Conservation (phyloP, 176 grass and related monocot species). For the Rhipidocladum racemiflorum region DNA sequence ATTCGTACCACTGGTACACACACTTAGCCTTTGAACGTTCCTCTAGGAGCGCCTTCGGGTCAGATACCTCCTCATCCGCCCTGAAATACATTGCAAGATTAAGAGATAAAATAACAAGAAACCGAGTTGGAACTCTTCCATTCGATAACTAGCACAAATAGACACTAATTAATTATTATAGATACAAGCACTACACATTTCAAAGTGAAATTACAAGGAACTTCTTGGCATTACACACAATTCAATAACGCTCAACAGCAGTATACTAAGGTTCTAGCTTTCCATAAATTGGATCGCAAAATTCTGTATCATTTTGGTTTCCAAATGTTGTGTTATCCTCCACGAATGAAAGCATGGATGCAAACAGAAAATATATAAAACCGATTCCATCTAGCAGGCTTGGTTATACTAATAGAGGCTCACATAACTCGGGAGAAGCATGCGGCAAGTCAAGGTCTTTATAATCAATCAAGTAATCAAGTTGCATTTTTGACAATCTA, state of each 20-base stretch:
- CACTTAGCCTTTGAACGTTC: constrained; percentile 69
- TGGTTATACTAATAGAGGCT: not conserved
- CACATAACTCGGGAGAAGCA: not conserved
- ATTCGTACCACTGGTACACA: constrained; percentile 61
- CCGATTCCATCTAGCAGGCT: not conserved
- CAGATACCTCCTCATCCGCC: constrained; percentile 73
- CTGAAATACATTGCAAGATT: constrained; percentile 38
- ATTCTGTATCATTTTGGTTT: not conserved
- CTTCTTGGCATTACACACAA: not conserved
- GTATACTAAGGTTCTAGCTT: not conserved
- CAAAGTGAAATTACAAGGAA: not conserved
- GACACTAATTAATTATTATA: not conserved
- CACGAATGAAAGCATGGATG: not conserved
- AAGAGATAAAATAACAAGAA: constrained; percentile 7
- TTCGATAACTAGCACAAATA: not conserved
- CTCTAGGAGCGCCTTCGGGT: constrained; percentile 74
- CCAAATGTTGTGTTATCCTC: not conserved
- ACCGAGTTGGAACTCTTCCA: not conserved
- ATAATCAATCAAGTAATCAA: not conserved
- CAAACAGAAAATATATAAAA: not conserved
- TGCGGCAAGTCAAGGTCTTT: not conserved
- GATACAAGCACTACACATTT: not conserved
- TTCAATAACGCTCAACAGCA: not conserved
- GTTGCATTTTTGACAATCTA: not conserved
- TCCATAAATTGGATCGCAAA: not conserved